Evolutionary conservation across 176 grass and related monocot genomes (phyloP).

Genomic region (Themeda triandra): DNA sequence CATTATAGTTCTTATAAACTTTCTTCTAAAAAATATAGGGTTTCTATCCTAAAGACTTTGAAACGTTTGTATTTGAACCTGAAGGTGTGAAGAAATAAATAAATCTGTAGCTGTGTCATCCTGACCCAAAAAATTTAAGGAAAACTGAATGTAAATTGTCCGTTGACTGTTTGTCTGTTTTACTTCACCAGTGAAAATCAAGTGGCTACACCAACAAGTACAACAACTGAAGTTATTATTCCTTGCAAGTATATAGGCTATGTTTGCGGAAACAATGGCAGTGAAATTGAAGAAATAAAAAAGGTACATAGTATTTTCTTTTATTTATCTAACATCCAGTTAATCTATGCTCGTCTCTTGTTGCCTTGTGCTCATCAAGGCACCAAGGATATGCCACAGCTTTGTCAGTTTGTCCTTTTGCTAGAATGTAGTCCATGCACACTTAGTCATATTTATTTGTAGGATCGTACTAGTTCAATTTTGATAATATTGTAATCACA

Average conservation of each 20-base stretch:
- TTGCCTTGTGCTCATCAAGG: constrained; percentile 12
- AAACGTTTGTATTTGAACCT: background rate
- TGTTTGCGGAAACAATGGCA: constrained; percentile 50
- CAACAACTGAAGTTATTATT: constrained; percentile 56
- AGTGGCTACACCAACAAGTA: constrained; percentile 39
- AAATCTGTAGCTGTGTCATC: background rate
- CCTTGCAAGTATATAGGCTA: constrained; percentile 55
- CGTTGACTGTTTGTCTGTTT: constrained; percentile 13
- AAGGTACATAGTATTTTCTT: constrained; percentile 37
- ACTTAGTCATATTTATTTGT: background rate
- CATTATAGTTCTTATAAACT: background rate
- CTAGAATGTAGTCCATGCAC: background rate
- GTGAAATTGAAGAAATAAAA: constrained; percentile 56
- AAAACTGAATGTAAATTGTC: background rate
- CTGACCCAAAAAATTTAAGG: background rate
- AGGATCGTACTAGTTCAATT: background rate
- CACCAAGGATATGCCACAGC: constrained; percentile 1
- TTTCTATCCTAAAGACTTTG: background rate
- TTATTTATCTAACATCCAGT: constrained; percentile 19
- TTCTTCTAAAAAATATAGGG: background rate
- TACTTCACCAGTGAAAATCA: constrained; percentile 48
- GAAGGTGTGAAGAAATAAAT: background rate
- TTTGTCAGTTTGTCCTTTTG: background rate
- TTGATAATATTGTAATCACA: background rate
- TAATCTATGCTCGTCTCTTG: background rate